Base-by-base conservation (phyloP, 495 filamentous ascomycete genomes). In the Xylaria castorea region DNA sequence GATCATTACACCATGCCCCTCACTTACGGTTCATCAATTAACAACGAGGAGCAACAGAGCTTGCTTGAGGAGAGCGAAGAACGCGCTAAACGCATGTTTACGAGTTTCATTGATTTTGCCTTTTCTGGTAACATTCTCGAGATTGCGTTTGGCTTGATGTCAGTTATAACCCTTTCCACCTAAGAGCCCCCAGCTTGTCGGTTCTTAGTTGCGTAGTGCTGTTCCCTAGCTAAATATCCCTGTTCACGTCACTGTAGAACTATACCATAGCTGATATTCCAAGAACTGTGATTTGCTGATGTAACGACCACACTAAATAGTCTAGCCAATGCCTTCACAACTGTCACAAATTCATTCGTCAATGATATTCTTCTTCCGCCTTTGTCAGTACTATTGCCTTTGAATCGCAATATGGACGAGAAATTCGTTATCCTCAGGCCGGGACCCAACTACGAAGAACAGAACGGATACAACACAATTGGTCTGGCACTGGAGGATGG, bases 101-200 rank as follows among this genome's bases (percentile, higher is more conserved):
- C 85, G 27, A 88, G 89, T 40, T 94, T 94, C 80, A 78, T 89
- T 36, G 90, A 92, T 67, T 94, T 92, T 72, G 91, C 91, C 8
- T 87, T 92, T 36, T 87, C 90, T 61, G 92, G 92, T 69, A 94
- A 94, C 72, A 91, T 94, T 42, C 85, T 94, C 34, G 90, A 93
- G 77, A 91, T 94, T 55, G 92, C 92, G 18, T 88, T 93, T 57
- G 92, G 92, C 74, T 84, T 94, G 80, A 93, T 94, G 90, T 92
- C 74, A 77, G 85, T 76, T 34, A 58, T 63, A 7, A 44, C 55
- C 44, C 55, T 40, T 30, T 18, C 55, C 48, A 25, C 46, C 53
- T 12, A 36, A 7, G 25, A 20, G 36, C 12, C 5, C 51, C 22
- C n/a, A 66, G 40, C 25, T 46, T 32, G 36, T 44, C 38, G 20